A percentile compares a stretch with the other conserved stretches of the same genome.
Conservation (phyloP, 768 basidiomycete species). For the Lactarius tabidus region DNA sequence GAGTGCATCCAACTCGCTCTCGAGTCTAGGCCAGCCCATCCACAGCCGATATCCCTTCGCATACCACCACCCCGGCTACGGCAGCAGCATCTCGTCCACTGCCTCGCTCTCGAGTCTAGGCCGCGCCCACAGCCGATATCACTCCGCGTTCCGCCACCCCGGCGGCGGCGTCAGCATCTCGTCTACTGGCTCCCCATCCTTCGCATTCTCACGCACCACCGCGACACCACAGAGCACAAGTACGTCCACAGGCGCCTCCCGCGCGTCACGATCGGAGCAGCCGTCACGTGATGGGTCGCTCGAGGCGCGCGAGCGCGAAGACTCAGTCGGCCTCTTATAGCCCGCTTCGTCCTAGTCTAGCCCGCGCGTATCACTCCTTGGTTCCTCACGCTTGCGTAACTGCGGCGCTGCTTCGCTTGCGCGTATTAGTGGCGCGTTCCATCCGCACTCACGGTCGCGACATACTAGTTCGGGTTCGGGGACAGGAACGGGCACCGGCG, state of each 20-base stretch:
- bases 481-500: conserved; percentile 34
- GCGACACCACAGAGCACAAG: conserved; percentile 33
- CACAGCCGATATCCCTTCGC: conserved; percentile 67
- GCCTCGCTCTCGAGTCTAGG: conserved; percentile 85
- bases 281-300: conserved; percentile 46
- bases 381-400: conserved; percentile 34
- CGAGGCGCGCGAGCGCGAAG: conserved; percentile 60
- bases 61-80: conserved; percentile 50
- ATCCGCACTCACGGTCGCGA: conserved; percentile 17
- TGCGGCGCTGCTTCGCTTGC: conserved; percentile 42
- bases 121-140: conserved; percentile 63
- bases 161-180: conserved; percentile 41
- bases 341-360: conserved; percentile 38
- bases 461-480: conserved; percentile 23
- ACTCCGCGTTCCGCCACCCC: conserved; percentile 61
- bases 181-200: conserved; percentile 36
- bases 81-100: conserved; percentile 40
- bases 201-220: conserved; percentile 30
- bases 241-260: conserved; percentile 39
- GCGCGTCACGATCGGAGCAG: conserved; percentile 33
- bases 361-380: conserved; percentile 43
- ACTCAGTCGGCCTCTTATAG: conserved; percentile 57
- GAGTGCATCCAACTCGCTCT: conserved; percentile 54
- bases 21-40: conserved; percentile 76
- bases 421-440: conserved; percentile 35